Evolutionary conservation across 139 green algal species (phyloP).

Genomic region (Coelastrella sp.): DNA sequence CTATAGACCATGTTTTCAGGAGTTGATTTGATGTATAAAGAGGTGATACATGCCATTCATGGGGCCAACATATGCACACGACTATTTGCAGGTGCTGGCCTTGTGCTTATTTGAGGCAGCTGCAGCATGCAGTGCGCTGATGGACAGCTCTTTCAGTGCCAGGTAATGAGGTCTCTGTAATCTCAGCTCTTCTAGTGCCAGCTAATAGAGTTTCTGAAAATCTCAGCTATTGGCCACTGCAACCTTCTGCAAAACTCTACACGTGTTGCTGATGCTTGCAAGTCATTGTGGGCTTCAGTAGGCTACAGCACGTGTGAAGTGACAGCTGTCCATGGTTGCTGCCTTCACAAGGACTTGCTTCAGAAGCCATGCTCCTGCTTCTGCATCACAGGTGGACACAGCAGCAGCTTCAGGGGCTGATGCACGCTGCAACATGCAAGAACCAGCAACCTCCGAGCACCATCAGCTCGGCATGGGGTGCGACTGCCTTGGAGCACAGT

Average conservation of each 20-base stretch:
- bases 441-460: not conserved
- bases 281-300: not conserved
- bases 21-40: too few species aligned
- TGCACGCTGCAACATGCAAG: not conserved
- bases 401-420: not conserved
- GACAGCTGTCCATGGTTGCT: not conserved
- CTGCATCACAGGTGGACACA: not conserved
- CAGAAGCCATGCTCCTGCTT: not conserved
- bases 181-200: not conserved
- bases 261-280: not conserved
- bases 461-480: not conserved
- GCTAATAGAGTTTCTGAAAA: not conserved
- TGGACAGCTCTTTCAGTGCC: not conserved
- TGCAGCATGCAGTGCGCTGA: not conserved
- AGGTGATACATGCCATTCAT: too few species aligned
- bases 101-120: constrained; percentile 7
- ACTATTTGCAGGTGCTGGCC: constrained; percentile 10
- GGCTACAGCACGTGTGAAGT: not conserved
- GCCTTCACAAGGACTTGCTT: not conserved
- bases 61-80: too few species aligned
- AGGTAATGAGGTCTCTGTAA: not conserved
- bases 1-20: not conserved
- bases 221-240: not conserved
- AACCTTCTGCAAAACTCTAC: not conserved
- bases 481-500: not conserved